Evolutionary conservation across 257 asterid species (phyloP), one percentile per base, ranked within the genome.

Genomic region (Solanum neorickii): DNA sequence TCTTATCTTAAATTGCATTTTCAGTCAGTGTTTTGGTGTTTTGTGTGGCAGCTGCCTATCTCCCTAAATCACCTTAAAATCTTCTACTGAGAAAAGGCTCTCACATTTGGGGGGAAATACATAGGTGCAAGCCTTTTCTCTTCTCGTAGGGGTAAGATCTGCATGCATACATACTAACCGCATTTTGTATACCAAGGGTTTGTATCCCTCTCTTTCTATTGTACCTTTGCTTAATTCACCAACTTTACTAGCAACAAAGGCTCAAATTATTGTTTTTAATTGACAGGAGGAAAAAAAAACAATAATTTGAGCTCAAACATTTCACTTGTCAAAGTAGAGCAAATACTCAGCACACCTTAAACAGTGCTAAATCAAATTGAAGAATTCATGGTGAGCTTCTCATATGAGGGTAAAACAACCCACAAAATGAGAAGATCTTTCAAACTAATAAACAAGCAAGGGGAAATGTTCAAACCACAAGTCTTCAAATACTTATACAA

Each of bases 121-220:
- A 2, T 70, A 20, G 2, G 66, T 59, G 66, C 66, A 59, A 20
- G 6, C 2, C 3, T 62, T 62, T 62, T 23, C 6, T 23, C 6
- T 62, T 23, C 27, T 59, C 68, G 27, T 59, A 59, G 13, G 2
- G 12, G 27, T 20, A 59, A 49, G 15, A 14, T 44, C 5, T 49
- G 3, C 0, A 1, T 49, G 3, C 1, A 1, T 49, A 15, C 23
- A 7, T 56, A 56, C n/a, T 2, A 18, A 12, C 5, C 0, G 12
- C 1, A 2, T 56, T 56, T 18, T 56, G 12, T 56, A 0, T 56
- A 18, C n/a, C 3, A 4, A 56, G 0, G 11, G 65, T 56, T 56
- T 18, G n/a, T 0, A 4, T 33, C 35, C 35, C 65, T 56, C 20
- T 56, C 5, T 5, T 35, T 37, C 39, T 37, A 5, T 1, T 9